phyloP scores from a whole-genome alignment of 106 monocot species.

The Dendrobium officinale region DNA sequence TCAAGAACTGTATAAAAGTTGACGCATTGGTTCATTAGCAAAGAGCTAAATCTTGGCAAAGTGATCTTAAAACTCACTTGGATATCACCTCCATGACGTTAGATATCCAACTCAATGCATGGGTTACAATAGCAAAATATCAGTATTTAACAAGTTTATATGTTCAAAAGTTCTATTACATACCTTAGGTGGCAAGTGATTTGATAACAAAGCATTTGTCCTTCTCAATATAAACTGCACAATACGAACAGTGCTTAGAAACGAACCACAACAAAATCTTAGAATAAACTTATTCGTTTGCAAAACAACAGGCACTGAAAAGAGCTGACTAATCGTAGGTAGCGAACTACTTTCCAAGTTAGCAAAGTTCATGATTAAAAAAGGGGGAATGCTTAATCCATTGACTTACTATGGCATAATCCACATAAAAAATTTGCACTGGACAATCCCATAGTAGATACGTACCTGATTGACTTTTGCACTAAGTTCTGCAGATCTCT shows the following conservation, averaged over 20 bases:
- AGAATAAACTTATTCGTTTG: neutral
- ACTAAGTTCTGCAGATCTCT: slow-evolving; percentile 91
- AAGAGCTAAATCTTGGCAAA: neutral
- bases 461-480: slow-evolving; percentile 95
- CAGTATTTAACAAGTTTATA: neutral
- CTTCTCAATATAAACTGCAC: slow-evolving; percentile 95
- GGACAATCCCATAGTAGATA: neutral
- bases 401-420: neutral
- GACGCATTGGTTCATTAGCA: neutral
- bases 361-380: neutral
- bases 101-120: neutral
- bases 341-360: neutral
- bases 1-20: neutral
- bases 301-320: neutral
- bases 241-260: neutral
- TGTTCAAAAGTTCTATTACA: slow-evolving; percentile 1
- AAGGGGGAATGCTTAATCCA: neutral
- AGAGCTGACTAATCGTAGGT: neutral
- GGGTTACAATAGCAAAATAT: neutral
- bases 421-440: neutral
- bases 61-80: neutral
- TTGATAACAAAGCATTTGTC: slow-evolving; percentile 94
- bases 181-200: slow-evolving; percentile 99
- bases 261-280: neutral
- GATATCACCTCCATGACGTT: neutral